These are phyloP conservation scores for Dactylellina leptospora DNA, from an alignment of 2,329 filamentous ascomycete species.

Conservation along the genomic window DNA sequence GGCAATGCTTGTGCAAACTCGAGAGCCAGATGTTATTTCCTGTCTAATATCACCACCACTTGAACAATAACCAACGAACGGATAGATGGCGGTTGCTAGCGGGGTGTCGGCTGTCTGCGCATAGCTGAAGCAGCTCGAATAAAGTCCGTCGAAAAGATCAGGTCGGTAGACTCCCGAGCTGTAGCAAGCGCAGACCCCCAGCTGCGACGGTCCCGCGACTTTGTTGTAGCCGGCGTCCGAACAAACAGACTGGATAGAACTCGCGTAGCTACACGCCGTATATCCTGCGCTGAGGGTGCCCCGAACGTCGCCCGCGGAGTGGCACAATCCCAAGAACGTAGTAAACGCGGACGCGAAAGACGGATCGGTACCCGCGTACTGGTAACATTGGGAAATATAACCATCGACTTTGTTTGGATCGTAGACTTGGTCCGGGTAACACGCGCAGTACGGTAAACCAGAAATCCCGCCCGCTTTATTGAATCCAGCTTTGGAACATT, in stretches of 20 bases:
- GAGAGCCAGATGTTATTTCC: constrained; percentile 22
- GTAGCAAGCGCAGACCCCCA: constrained; percentile 43
- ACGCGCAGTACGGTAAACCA: constrained; percentile 38
- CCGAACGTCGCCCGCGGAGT: constrained; percentile 43
- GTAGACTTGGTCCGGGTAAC: constrained; percentile 30
- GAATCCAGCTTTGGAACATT: constrained; percentile 41
- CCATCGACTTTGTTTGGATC: constrained; percentile 37
- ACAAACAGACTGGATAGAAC: constrained; percentile 19
- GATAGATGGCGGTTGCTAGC: constrained; percentile 16
- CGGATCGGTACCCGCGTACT: constrained; percentile 30
- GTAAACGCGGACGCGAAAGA: constrained; percentile 36
- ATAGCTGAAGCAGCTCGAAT: constrained; percentile 39
- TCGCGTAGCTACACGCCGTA: constrained; percentile 28
- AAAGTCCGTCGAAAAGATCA: constrained; percentile 33
- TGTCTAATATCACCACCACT: constrained; percentile 33
- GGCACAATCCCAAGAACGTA: constrained; percentile 36
- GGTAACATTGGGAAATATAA: constrained; percentile 49
- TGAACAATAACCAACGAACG: constrained; percentile 33
- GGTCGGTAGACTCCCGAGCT: constrained; percentile 23
- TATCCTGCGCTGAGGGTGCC: constrained; percentile 20
- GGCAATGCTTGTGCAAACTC: constrained; percentile 15
- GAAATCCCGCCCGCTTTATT: constrained; percentile 36
- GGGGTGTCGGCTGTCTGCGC: constrained; percentile 31
- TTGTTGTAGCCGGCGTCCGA: constrained; percentile 22
- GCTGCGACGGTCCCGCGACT: constrained; percentile 8